Conservation (phyloP, 2,329 filamentous ascomycete species). For the Teratosphaeria gauchensis region DNA sequence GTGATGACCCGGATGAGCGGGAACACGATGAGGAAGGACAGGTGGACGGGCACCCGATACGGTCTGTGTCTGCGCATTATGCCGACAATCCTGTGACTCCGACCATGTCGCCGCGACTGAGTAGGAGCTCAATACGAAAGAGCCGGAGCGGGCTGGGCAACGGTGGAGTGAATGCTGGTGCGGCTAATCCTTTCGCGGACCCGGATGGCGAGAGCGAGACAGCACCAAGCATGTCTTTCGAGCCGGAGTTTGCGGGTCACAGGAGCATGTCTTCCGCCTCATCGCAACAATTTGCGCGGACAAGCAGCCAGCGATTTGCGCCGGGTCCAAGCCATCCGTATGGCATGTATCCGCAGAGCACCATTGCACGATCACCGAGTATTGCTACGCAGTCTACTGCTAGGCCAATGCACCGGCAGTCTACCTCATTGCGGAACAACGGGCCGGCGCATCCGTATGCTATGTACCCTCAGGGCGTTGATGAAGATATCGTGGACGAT, state of each 20-base stretch:
- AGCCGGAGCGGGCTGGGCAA: conserved; percentile 7
- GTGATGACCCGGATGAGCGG: conserved; percentile 10
- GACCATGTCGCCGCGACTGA: conserved; percentile 4
- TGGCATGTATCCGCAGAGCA: conserved; percentile 69
- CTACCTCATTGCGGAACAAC: conserved; percentile 11
- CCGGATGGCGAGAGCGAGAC: conserved; percentile 22
- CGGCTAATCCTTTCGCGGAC: conserved; percentile 27
- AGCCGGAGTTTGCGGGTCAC: conserved; percentile 18
- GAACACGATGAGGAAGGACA: conserved; percentile 9
- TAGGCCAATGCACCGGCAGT: conserved; percentile 48
- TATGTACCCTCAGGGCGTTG: conserved; percentile 73
- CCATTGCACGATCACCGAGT: conserved; percentile 51
- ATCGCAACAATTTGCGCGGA: conserved; percentile 28
- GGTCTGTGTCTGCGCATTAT: conserved; percentile 23
- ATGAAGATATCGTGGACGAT: conserved; percentile 45
- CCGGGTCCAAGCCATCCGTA: conserved; percentile 74
- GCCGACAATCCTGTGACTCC: conserved; percentile 12
- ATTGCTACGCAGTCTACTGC: conserved; percentile 62
- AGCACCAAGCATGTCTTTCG: conserved; percentile 17
- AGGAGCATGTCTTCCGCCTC: conserved; percentile 28
- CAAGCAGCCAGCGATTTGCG: conserved; percentile 59
- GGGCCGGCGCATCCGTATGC: conserved; percentile 74
- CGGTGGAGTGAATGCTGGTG: background rate
- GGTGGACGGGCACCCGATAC: conserved; percentile 20
- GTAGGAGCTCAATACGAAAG: conserved; percentile 26